phyloP scores from a whole-genome alignment of 371 early-diverging fungal genomes.

The Mortierella sp. region DNA sequence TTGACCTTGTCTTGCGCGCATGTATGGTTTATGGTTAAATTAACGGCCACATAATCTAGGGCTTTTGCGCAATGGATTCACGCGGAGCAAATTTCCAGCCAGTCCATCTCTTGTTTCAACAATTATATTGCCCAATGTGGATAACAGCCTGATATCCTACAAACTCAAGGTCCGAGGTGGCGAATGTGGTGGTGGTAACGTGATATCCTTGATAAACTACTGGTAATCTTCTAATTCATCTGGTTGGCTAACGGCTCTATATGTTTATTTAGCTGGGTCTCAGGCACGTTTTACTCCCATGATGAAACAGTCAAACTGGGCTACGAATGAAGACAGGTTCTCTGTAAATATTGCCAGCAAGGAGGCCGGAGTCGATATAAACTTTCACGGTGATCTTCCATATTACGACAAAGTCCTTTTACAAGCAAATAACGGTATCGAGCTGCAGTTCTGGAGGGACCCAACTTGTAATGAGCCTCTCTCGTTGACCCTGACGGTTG shows the following conservation, averaged over 20 bases:
- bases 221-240: not conserved
- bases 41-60: slow-evolving; percentile 15
- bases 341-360: slow-evolving; percentile 60
- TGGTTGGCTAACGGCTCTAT: not conserved
- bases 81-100: slow-evolving; percentile 18
- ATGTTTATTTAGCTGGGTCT: not conserved
- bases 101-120: slow-evolving; percentile 57
- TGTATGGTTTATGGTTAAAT: not conserved
- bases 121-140: slow-evolving; percentile 67
- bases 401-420: slow-evolving; percentile 62
- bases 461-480: slow-evolving; percentile 62
- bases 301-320: slow-evolving; percentile 77
- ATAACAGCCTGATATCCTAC: slow-evolving; percentile 70
- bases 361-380: slow-evolving; percentile 62
- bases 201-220: not conserved
- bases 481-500: slow-evolving; percentile 66
- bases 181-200: slow-evolving; percentile 53
- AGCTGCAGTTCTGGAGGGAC: slow-evolving; percentile 78
- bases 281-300: slow-evolving; percentile 18
- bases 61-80: slow-evolving; percentile 39
- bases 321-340: slow-evolving; percentile 79
- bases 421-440: slow-evolving; percentile 62
- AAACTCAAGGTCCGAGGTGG: slow-evolving; percentile 61
- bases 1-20: not conserved
- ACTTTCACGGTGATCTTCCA: slow-evolving; percentile 80